phyloP scores from a whole-genome alignment of 1,139 yeast species.

The Candida frijolesensis region DNA sequence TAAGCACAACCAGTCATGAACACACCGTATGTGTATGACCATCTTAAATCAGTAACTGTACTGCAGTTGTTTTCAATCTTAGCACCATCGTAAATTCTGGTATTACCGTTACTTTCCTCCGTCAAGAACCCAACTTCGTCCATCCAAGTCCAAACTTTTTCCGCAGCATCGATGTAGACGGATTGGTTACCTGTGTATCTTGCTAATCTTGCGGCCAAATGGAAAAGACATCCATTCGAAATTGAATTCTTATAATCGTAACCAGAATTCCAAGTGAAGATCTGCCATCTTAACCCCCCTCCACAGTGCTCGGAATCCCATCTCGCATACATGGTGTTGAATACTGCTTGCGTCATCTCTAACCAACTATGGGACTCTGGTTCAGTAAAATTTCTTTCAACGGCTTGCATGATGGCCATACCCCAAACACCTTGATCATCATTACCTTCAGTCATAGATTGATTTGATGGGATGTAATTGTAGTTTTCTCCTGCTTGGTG shows the following conservation, averaged over 20 bases:
- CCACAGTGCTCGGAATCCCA: conserved; percentile 69
- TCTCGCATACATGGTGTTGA: conserved; percentile 71
- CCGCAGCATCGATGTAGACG: conserved; percentile 64
- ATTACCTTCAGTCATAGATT: conserved; percentile 66
- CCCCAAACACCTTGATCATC: conserved; percentile 80
- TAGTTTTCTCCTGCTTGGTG: conserved; percentile 55
- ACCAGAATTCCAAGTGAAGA: conserved; percentile 74
- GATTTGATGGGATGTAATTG: conserved; percentile 61
- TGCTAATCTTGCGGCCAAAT: conserved; percentile 76
- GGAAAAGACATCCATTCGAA: conserved; percentile 77
- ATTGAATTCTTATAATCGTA: conserved; percentile 79
- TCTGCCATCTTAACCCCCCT: conserved; percentile 90
- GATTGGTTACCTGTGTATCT: conserved; percentile 62
- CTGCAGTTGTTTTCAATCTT: conserved; percentile 58
- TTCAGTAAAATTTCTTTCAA: conserved; percentile 59
- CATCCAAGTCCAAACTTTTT: conserved; percentile 73
- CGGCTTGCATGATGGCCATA: conserved; percentile 60
- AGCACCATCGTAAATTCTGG: conserved; percentile 74
- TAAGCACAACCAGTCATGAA: conserved; percentile 73
- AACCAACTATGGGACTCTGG: conserved; percentile 64
- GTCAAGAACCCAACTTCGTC: conserved; percentile 49
- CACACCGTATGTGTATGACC: conserved; percentile 85
- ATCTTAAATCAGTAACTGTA: conserved; percentile 52
- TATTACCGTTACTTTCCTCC: conserved; percentile 36
- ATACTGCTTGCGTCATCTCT: conserved; percentile 71